These are phyloP conservation scores for Epichloe sibirici DNA, from an alignment of 2,329 filamentous ascomycete genomes.

Conservation along the genomic window DNA sequence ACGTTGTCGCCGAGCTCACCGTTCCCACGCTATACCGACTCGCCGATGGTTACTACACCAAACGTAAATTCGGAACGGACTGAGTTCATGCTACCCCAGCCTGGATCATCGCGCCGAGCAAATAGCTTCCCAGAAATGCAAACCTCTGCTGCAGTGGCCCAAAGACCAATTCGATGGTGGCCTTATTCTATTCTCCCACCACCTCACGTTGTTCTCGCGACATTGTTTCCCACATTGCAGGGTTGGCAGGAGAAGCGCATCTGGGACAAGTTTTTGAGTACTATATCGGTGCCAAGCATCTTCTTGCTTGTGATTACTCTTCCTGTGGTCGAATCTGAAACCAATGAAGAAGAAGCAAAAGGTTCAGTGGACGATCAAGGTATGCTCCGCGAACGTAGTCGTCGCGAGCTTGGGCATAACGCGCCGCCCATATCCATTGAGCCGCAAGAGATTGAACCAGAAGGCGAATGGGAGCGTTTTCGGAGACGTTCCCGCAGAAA, in stretches of 20 bases:
- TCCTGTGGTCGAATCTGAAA: conserved; percentile 71
- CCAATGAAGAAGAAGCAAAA: conserved; percentile 34
- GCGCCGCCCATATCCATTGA: conserved; percentile 26
- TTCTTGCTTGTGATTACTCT: conserved; percentile 82
- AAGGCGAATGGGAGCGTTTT: conserved; percentile 49
- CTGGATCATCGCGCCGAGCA: conserved; percentile 25
- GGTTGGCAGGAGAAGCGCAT: conserved; percentile 71
- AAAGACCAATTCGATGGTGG: conserved; percentile 58
- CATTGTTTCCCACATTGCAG: conserved; percentile 77
- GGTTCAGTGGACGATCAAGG: conserved; percentile 13
- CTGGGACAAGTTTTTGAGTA: conserved; percentile 72
- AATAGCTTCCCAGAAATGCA: conserved; percentile 35
- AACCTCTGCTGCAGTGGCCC: conserved; percentile 24
- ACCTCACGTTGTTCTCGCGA: conserved; percentile 57
- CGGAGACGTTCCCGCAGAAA: conserved; percentile 31
- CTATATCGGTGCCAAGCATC: conserved; percentile 80
- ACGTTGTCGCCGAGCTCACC: conserved; percentile 42
- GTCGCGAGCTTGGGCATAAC: conserved; percentile 17
- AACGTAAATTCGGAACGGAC: conserved; percentile 29
- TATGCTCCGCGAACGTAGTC: conserved; percentile 17
- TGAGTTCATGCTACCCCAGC: conserved; percentile 42
- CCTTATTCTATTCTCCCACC: conserved; percentile 62
- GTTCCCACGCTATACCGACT: conserved; percentile 58
- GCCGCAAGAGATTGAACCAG: conserved; percentile 22
- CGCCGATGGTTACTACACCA: conserved; percentile 33